Evolutionary conservation across 2,329 filamentous ascomycete species (phyloP).

Genomic region (Epichloe sylvatica): DNA sequence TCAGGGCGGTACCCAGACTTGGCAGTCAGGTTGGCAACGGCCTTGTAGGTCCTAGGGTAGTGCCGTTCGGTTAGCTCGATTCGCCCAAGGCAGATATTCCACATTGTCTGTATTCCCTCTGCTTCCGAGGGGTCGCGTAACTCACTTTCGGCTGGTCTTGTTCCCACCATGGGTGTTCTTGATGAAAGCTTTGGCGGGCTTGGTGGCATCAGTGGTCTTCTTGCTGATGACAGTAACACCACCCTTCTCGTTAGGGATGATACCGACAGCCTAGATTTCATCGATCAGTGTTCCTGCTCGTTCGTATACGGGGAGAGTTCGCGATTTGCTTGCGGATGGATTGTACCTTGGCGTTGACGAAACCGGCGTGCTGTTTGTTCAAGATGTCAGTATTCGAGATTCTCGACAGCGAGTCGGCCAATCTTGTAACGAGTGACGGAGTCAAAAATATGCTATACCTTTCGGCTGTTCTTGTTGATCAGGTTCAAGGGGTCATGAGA

Average conservation of each 20-base stretch:
- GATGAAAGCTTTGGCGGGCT: conserved; percentile 55
- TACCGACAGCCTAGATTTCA: conserved; percentile 58
- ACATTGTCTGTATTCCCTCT: background rate
- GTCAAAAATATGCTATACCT: conserved; percentile 40
- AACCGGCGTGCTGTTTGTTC: conserved; percentile 62
- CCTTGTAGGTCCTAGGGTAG: conserved; percentile 63
- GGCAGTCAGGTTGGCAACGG: conserved; percentile 67
- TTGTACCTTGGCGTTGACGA: conserved; percentile 80
- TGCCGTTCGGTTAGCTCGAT: background rate
- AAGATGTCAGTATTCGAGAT: conserved; percentile 22
- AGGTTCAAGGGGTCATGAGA: conserved; percentile 91
- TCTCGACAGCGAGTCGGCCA: background rate
- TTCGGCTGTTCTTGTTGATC: conserved; percentile 79
- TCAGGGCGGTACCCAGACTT: conserved; percentile 77
- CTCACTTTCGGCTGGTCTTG: conserved; percentile 59
- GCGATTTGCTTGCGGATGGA: background rate
- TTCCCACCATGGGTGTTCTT: conserved; percentile 55
- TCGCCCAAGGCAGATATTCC: conserved; percentile 10
- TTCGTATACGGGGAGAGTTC: background rate
- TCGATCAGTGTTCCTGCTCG: conserved; percentile 9
- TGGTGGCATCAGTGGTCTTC: conserved; percentile 57
- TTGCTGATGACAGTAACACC: conserved; percentile 73
- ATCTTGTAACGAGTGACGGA: background rate
- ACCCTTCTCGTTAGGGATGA: conserved; percentile 62
- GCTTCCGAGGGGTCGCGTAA: background rate